These are phyloP conservation scores for Pythium dissotocum DNA, from an alignment of 352 stramenopile genomes.

Conservation along the genomic window DNA sequence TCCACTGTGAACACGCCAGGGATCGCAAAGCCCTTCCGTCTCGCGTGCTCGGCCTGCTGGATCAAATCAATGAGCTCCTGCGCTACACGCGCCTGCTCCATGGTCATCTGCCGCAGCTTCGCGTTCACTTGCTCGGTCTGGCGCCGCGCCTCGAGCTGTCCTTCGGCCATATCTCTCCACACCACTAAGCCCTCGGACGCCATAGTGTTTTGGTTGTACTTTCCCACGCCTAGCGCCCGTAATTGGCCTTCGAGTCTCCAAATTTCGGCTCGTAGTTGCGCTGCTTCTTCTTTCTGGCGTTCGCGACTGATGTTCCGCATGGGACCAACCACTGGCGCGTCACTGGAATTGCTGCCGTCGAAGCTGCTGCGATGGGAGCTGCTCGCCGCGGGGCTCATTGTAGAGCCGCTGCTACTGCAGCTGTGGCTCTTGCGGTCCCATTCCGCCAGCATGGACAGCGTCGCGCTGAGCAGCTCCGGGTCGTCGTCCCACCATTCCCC, in stretches of 20 bases:
- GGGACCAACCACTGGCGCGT: background rate
- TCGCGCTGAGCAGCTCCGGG: constrained; percentile 1
- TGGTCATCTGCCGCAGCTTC: background rate
- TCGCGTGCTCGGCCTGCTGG: background rate
- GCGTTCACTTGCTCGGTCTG: background rate
- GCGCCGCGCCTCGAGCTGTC: background rate
- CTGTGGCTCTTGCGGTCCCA: background rate
- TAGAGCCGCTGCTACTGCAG: background rate
- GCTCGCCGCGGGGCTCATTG: background rate
- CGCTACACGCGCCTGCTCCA: background rate
- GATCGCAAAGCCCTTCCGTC: background rate
- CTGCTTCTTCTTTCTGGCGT: background rate
- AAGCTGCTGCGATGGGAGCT: background rate
- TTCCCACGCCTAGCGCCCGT: background rate
- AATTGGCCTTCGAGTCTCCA: background rate
- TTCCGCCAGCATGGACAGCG: constrained; percentile 1
- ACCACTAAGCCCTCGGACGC: background rate
- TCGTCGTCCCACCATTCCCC: background rate
- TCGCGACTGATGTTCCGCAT: constrained; percentile 1
- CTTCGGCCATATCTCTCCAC: background rate
- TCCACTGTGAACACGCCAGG: background rate
- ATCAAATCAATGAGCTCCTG: background rate
- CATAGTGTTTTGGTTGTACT: background rate
- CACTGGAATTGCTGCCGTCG: background rate
- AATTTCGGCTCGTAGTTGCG: background rate